These are phyloP conservation scores for Amaranthus cruentus DNA, from an alignment of 148 eudicot genomes.

Conservation along the genomic window DNA sequence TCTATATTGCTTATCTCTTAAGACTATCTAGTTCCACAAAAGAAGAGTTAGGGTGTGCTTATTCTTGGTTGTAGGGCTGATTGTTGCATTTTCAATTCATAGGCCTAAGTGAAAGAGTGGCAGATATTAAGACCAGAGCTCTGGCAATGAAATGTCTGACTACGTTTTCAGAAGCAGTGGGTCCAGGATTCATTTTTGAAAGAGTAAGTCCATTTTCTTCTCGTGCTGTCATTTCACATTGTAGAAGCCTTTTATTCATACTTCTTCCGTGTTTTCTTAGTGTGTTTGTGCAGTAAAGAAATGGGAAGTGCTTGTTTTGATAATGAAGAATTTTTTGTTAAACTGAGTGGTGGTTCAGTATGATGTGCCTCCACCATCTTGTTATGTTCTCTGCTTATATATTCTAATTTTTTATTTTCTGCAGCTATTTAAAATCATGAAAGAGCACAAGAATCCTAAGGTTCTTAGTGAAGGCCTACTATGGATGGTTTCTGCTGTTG, in stretches of 20 bases:
- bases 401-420: constrained; percentile 11
- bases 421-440: constrained; percentile 85
- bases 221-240: not conserved
- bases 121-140: constrained; percentile 91
- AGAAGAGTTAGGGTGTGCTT: not conserved
- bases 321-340: constrained; percentile 1
- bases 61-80: not conserved
- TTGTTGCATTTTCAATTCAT: constrained; percentile 2
- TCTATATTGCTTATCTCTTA: not conserved
- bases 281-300: too few relatives aligned
- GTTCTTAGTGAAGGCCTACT: constrained; percentile 89
- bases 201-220: constrained; percentile 47
- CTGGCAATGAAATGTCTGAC: constrained; percentile 97
- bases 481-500: constrained; percentile 98
- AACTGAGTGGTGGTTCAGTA: not conserved
- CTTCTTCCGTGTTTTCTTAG: not conserved
- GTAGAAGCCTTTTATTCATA: not conserved
- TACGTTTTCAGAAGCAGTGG: constrained; percentile 78
- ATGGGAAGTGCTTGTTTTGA: not conserved
- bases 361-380: not conserved
- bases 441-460: constrained; percentile 99
- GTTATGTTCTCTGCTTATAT: not conserved
- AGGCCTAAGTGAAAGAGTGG: constrained; percentile 96
- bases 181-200: constrained; percentile 96
- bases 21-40: not conserved